Evolutionary conservation across 2,329 filamentous ascomycete genomes (phyloP), one percentile per base, ranked within the genome.

Genomic region (Fusarium beomiforme): DNA sequence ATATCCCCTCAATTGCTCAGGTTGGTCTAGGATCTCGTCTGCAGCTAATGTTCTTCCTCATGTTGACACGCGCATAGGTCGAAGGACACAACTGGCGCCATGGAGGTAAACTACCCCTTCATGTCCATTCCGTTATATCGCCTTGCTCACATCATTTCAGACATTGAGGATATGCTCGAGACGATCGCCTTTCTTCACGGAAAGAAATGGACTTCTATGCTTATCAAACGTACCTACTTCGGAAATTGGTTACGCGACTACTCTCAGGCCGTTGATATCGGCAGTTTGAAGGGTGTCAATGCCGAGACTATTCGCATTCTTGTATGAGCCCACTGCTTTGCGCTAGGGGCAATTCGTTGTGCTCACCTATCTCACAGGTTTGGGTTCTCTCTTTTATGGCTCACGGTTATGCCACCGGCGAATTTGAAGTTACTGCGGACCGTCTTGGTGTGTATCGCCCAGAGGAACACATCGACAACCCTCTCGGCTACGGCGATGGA

Each of bases 211-310:
- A 93, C 92, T 3, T 90, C 90, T 17, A 90, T 93, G 85, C 89
- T 93, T 82, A 87, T 95, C 57, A 92, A 92, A 81, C 87, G 92
- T 59, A 91, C 91, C 33, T 95, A 94, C 82, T 95, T 95, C 83
- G 93, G 93, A 63, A 96, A 96, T 81, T 96, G 93, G 93, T 84
- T 95, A 42, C 88, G 93, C 66, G 93, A 95, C 82, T 96, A 96
- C 79, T 94, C 92, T 16, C 93, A 95, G 77, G 93, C 93, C 37
- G 87, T 95, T 79, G 93, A 95, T 77, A 91, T 95, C 16, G 92
- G 92, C 51, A 93, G 91, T 66, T 81, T 96, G 68, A 95, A 94
- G 81, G 91, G 90, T 66, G 90, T 94, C 65, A 93, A 92, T 70
- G 91, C 92, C 36, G 90, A 91, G 39, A 94, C 93, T 6, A 93